Evolutionary conservation across 768 basidiomycete genomes (phyloP), one percentile per base, ranked within the genome.

Genomic region (Suillus alpinus): DNA sequence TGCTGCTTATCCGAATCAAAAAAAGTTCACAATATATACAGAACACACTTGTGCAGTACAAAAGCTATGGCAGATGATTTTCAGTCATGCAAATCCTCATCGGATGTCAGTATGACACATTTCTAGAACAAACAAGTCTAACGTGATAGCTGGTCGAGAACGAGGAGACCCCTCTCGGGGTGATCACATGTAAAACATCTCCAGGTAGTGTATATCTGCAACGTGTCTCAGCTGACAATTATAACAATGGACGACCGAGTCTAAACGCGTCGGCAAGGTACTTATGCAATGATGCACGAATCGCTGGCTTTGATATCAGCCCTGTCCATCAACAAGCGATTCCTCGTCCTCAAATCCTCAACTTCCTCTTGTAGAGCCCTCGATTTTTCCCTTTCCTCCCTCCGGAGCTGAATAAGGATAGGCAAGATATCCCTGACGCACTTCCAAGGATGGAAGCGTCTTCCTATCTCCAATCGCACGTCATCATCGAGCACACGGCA

Each of bases 341-440:
- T 81, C 59, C 82, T 73, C 62, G 78, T 73, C 58, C 80, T 71
- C 65, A 86, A 64, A 62, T 84, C 85, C 68, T 82, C 78, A 47
- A 83, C 77, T 65, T 85, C 83, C 32, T 67, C 67, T 64, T 76
- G 69, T 67, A 85, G 60, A 60, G 69, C 70, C 51, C 64, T 68
- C 59, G 75, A 68, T 50, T 75, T 73, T 62, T 73, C 73, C 56
- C 73, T 66, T 63, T 85, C 84, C 67, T 83, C 76, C 55, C 71
- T 67, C 26, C 84, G 71, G 39, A 83, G 65, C 41, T 70, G 72
- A 41, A 75, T 75, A 63, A 85, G 65, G 46, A 81, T 65, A 18
- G 83, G 83, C 14, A 86, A 67, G 65, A 80, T 56, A 47, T 70
- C 68, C 20, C 65, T 67, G 16, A 83, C 80, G 36, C 75, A 75